Evolutionary conservation across 805 yeast species (phyloP), one percentile per base, ranked within the genome.

Genomic region (Teunomyces panamensis): DNA sequence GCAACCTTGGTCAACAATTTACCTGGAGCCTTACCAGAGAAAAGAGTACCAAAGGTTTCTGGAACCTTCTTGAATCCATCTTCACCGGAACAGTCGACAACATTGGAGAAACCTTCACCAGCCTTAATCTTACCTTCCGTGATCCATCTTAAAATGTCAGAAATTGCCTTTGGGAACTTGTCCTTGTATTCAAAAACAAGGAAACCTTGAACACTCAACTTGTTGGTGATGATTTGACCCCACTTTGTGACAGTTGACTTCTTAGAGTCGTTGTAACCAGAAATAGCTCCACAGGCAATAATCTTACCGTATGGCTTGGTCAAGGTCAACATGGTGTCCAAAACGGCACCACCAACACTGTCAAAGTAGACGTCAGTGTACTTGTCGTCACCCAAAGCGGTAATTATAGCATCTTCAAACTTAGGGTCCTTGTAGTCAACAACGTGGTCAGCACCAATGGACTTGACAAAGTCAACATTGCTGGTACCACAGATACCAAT

Each of bases 311-410:
- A 59, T 7, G 59, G 60, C 52, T 71, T 78, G 47, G 73, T 56
- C 48, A 62, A 56, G 8, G 55, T 46, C 50, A 77, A 62, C 44
- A 77, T 75, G 28, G 68, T 60, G 53, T 77, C 79, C 56, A 84
- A 69, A 14, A 78, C 70, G 43, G 73, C 69, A 35, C 89, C 89
- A 44, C 88, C 89, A 33, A 84, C 89, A 52, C 78, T 78, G 60
- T 84, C 89, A 52, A 72, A 80, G 62, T 75, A 82, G 36, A 73
- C 68, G 55, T 81, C 83, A 35, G 77, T 75, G 45, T 70, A 73
- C 52, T 32, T n/a, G 47, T 78, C 74, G 7, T 67, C 75, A 34
- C 78, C 81, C 30, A 78, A 66, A 42, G 47, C 56, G 36, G 58
- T 51, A 37, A 58, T 48, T 44, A 69, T 55, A 37, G 69, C 55